A percentile compares a stretch with the other conserved stretches of the same genome.
Conservation (phyloP, 176 grass and related monocot species). For the Oryza meyeriana region DNA sequence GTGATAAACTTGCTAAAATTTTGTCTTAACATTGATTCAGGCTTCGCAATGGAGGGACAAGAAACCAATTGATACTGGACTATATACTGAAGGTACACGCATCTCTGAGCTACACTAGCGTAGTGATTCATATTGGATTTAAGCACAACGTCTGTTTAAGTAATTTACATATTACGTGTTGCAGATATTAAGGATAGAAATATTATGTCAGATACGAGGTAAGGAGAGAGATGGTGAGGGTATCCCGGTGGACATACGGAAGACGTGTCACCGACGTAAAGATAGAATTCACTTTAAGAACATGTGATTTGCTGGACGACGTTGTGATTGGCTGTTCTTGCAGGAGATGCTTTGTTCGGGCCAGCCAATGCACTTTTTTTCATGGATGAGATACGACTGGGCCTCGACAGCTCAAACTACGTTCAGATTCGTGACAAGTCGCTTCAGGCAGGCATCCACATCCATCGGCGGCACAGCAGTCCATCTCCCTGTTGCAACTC, state of each 20-base stretch:
- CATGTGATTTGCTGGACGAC: not conserved
- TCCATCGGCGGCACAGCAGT: slow-evolving; percentile 76
- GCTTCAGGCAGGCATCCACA: slow-evolving; percentile 85
- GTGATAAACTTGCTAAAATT: not conserved
- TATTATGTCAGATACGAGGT: slow-evolving; percentile 89
- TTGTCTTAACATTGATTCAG: slow-evolving; percentile 41
- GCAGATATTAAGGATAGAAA: slow-evolving; percentile 81
- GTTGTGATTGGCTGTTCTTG: not conserved
- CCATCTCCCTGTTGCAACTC: slow-evolving; percentile 88
- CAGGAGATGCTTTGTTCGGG: slow-evolving; percentile 96
- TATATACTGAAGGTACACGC: slow-evolving; percentile 85
- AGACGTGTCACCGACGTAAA: slow-evolving; percentile 89
- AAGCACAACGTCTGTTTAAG: not conserved
- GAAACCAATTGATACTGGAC: slow-evolving; percentile 65
- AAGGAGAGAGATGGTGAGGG: slow-evolving; percentile 88
- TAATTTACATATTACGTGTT: not conserved
- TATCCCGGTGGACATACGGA: slow-evolving; percentile 85
- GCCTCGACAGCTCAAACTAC: slow-evolving; percentile 95
- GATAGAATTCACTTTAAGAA: slow-evolving; percentile 1
- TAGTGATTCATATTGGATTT: not conserved
- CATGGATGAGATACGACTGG: slow-evolving; percentile 98
- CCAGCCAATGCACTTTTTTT: slow-evolving; percentile 76
- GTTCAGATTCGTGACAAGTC: slow-evolving; percentile 91
- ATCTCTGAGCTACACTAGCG: slow-evolving; percentile 2
- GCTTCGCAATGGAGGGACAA: slow-evolving; percentile 62